Conservation (phyloP, 495 filamentous ascomycete genomes). For the Aspergillus affinis region DNA sequence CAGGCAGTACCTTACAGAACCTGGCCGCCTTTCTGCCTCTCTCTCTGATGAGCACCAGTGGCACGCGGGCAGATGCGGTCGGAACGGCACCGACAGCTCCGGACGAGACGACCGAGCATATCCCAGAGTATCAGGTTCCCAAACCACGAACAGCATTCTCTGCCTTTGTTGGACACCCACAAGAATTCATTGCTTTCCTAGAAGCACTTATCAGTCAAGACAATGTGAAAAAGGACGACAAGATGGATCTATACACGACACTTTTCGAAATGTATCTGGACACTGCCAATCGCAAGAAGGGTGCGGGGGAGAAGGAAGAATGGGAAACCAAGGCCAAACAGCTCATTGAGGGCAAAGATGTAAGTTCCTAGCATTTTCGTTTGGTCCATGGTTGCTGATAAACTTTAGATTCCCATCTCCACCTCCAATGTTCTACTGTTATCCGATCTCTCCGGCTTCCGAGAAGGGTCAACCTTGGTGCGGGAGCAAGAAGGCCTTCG, state of each 20-base stretch:
- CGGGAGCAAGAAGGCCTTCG: conserved; percentile 89
- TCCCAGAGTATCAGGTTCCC: conserved; percentile 51
- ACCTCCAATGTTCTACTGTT: conserved; percentile 91
- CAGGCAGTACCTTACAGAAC: conserved; percentile 73
- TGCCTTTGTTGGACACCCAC: conserved; percentile 90
- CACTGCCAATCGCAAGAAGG: conserved; percentile 72
- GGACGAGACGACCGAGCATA: conserved; percentile 20
- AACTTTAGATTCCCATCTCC: conserved; percentile 71
- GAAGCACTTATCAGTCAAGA: conserved; percentile 76
- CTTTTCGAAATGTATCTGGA: conserved; percentile 98
- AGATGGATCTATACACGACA: conserved; percentile 87
- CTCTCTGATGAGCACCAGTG: conserved; percentile 73
- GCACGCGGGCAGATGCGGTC: conserved; percentile 37
- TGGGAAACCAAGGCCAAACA: conserved; percentile 91
- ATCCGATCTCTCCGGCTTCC: conserved; percentile 87
- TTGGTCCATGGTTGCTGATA: conserved; percentile 20
- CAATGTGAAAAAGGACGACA: conserved; percentile 66
- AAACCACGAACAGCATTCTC: conserved; percentile 92
- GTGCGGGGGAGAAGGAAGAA: conserved; percentile 61
- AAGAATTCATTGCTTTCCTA: conserved; percentile 86
- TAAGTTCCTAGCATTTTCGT: conserved; percentile 28
- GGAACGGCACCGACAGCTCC: conserved; percentile 33
- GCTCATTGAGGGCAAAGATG: conserved; percentile 72
- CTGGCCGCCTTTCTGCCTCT: conserved; percentile 79
- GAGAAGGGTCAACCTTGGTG: conserved; percentile 86